These are phyloP conservation scores for Clathrospora elynae DNA, from an alignment of 2,329 filamentous ascomycete species.

Conservation along the genomic window DNA sequence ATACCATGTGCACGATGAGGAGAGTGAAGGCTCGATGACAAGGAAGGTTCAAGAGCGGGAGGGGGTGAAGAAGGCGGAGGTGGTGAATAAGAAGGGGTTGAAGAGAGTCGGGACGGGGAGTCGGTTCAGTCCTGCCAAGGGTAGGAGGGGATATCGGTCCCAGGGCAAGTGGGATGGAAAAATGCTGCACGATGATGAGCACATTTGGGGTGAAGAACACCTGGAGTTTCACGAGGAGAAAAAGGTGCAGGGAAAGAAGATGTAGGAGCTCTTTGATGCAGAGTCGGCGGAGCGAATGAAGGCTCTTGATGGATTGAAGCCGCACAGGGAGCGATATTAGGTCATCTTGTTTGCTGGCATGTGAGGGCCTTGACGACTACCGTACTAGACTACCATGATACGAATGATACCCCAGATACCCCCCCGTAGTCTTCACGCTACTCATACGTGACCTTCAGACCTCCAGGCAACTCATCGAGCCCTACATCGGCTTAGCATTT, in stretches of 20 bases:
- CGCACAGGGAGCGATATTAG: constrained; percentile 1
- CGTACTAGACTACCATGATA: not conserved
- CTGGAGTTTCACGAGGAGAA: not conserved
- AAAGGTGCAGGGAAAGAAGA: not conserved
- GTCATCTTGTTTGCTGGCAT: not conserved
- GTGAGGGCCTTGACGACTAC: not conserved
- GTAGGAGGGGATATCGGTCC: too few relatives aligned
- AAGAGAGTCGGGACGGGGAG: too few relatives aligned
- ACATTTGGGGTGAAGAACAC: too few relatives aligned
- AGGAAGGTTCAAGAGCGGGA: not conserved
- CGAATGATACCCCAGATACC: not conserved
- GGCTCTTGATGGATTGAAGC: not conserved
- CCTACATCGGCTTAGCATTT: constrained; percentile 8
- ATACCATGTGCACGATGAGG: constrained; percentile 1
- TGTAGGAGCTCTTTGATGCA: not conserved
- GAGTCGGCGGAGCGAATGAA: not conserved
- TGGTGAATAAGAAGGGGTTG: too few relatives aligned
- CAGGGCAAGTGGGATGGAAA: too few relatives aligned
- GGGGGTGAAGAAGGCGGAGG: not conserved
- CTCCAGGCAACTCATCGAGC: constrained; percentile 27
- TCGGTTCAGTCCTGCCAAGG: too few relatives aligned
- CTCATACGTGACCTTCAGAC: constrained; percentile 16
- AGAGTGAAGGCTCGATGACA: too few relatives aligned
- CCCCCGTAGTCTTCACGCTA: too few relatives aligned
- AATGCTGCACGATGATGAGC: too few relatives aligned